Evolutionary conservation across 2,329 filamentous ascomycete genomes (phyloP).

Genomic region (Calonectria pauciramosa): DNA sequence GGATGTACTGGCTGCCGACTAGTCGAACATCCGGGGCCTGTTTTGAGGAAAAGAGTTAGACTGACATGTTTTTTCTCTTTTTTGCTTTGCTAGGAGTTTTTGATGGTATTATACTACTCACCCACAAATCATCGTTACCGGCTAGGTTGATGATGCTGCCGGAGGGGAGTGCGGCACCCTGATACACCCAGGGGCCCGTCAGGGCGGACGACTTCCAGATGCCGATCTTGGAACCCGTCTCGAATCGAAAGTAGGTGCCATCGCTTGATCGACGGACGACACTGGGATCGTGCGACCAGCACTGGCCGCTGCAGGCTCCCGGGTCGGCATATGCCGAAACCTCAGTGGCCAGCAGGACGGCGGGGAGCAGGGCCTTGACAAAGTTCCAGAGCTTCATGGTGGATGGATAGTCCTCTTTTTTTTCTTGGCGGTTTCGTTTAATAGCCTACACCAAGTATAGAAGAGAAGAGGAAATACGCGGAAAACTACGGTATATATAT

Average conservation of each 20-base stretch:
- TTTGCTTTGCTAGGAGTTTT: not conserved
- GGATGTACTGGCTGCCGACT: conserved; percentile 71
- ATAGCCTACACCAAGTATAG: not conserved
- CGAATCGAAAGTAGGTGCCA: conserved; percentile 59
- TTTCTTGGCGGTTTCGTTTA: not conserved
- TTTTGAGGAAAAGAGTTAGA: not conserved
- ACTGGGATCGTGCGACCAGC: conserved; percentile 56
- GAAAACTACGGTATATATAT: not conserved
- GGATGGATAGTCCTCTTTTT: not conserved
- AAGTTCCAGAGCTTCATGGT: conserved; percentile 31
- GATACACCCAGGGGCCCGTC: conserved; percentile 58
- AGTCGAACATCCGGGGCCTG: conserved; percentile 46
- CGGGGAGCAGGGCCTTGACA: conserved; percentile 17
- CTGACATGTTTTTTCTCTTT: not conserved
- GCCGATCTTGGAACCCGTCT: conserved; percentile 56
- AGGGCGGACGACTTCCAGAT: conserved; percentile 55
- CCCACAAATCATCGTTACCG: conserved; percentile 60
- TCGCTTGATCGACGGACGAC: conserved; percentile 54
- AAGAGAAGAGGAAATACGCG: not conserved
- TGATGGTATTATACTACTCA: conserved; percentile 36
- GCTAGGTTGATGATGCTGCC: conserved; percentile 56
- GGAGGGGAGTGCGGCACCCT: conserved; percentile 54
- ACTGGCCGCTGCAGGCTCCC: conserved; percentile 53
- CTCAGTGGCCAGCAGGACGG: conserved; percentile 21
- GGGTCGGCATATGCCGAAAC: conserved; percentile 57